Base-by-base conservation (phyloP, 2,329 filamentous ascomycete species). In the Penicillium brasilianum region DNA sequence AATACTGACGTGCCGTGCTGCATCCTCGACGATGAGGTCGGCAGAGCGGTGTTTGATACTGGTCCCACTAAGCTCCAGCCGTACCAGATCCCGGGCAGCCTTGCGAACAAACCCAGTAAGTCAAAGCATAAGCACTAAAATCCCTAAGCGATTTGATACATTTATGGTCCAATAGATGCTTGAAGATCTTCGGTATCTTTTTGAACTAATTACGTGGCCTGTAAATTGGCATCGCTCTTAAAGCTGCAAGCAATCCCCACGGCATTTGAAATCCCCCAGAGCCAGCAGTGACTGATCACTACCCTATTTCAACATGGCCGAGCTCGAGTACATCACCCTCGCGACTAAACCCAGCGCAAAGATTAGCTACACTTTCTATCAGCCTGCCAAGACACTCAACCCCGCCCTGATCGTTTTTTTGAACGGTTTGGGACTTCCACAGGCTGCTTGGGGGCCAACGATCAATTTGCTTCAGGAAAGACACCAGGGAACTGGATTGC, bases 381-480 rank as follows among this genome's bases (percentile, higher is more conserved):
- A 58, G 2, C 37, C 65, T 36, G 22, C 43, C 4, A 30, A 28
- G 16, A 43, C 58, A 13, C 13, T 59, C 30, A 67, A 55, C 8
- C 61, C 63, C 4, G 57, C 61, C 2, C 69, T 82, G 4, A 67
- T 81, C 22, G 75, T 82, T 39, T 82, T 80, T 58, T 63, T 82
- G 18, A 82, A 82, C 56, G 80, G 80, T 20, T 69, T 81, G 5
- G 74, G 80, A 60, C 67, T 78, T 0, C 76, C 80, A 1, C 74
- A 79, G 61, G 69, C 71, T 18, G 75, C 72, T 4, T 82, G 79
- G 79, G 66, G 72, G 5, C 65, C 70, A 1, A 63, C 73, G 3
- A 77, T 81, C 18, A 59, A 37, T 41, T 65, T 46, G 59, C 68
- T 73, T 10, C 63, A 69, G 28, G 53, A 57, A 2, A 50, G 58